These are phyloP conservation scores for Tremellales sp. DNA, from an alignment of 1,284 basidiomycete genomes.

Conservation along the genomic window DNA sequence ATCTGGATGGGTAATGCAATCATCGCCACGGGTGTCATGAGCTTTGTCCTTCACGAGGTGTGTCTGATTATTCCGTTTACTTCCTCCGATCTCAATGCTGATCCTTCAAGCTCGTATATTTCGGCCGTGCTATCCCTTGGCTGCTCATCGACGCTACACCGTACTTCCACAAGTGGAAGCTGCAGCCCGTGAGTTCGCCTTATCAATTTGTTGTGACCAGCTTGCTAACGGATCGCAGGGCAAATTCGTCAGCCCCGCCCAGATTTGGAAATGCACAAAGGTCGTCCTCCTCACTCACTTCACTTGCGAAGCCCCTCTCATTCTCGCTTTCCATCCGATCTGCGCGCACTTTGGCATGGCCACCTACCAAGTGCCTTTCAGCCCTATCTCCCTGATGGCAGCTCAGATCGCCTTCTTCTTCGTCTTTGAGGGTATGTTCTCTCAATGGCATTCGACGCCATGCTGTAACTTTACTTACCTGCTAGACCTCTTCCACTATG, in stretches of 20 bases:
- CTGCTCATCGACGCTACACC: slow-evolving; percentile 92
- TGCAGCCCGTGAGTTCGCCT: slow-evolving; percentile 63
- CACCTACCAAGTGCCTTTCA: slow-evolving; percentile 86
- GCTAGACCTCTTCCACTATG: slow-evolving; percentile 71
- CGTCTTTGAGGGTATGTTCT: slow-evolving; percentile 65
- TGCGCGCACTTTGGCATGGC: slow-evolving; percentile 85
- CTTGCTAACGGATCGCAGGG: slow-evolving; percentile 29
- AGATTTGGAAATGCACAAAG: slow-evolving; percentile 97
- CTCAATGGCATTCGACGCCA: neutral
- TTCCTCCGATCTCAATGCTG: neutral
- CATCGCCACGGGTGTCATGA: slow-evolving; percentile 90
- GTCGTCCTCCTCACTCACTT: slow-evolving; percentile 93
- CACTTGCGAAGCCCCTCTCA: slow-evolving; percentile 91
- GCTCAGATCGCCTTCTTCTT: slow-evolving; percentile 89
- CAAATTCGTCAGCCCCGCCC: slow-evolving; percentile 72
- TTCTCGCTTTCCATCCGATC: slow-evolving; percentile 94
- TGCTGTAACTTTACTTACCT: too few relatives aligned
- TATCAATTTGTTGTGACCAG: neutral
- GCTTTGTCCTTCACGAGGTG: slow-evolving; percentile 91
- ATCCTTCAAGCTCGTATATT: slow-evolving; percentile 85
- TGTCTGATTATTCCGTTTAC: slow-evolving; percentile 27
- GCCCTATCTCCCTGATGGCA: slow-evolving; percentile 62
- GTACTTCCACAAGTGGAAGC: slow-evolving; percentile 91
- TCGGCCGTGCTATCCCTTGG: slow-evolving; percentile 92
- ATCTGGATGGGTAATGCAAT: slow-evolving; percentile 82